phyloP scores from a whole-genome alignment of 2,329 filamentous ascomycete species.

The Ophiocordyceps camponoti-saundersi region DNA sequence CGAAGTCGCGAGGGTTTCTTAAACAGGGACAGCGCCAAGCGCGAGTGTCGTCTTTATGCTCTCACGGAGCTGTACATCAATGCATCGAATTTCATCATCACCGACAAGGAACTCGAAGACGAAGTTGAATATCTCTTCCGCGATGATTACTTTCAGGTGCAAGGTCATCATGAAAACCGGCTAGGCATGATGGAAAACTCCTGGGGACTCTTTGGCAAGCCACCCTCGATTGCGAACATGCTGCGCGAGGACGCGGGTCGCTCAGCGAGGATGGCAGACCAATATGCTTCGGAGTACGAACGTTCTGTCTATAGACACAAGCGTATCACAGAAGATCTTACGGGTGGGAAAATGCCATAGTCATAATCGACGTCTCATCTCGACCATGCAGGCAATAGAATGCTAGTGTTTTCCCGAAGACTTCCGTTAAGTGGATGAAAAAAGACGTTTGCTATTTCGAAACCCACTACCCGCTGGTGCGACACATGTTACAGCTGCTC shows the following conservation, averaged over 20 bases:
- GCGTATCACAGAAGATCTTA: slow-evolving; percentile 39
- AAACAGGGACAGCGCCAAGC: slow-evolving; percentile 25
- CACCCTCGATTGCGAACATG: slow-evolving; percentile 27
- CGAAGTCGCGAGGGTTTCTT: slow-evolving; percentile 25
- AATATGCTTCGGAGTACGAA: slow-evolving; percentile 20
- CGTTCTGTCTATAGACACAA: slow-evolving; percentile 35
- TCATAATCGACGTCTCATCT: background rate
- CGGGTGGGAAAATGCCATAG: slow-evolving; percentile 37
- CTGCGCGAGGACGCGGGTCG: slow-evolving; percentile 17
- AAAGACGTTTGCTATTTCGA: too few relatives aligned
- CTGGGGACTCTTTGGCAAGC: slow-evolving; percentile 32
- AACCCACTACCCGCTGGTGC: too few relatives aligned
- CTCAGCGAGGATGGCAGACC: slow-evolving; percentile 18
- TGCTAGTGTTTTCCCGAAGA: too few relatives aligned
- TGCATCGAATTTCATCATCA: slow-evolving; percentile 72
- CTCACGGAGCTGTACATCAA: slow-evolving; percentile 84
- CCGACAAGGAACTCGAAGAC: slow-evolving; percentile 56
- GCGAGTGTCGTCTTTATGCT: slow-evolving; percentile 46
- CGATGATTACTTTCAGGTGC: slow-evolving; percentile 33
- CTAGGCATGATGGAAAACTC: slow-evolving; percentile 26
- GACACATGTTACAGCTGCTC: too few relatives aligned
- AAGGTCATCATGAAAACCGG: slow-evolving; percentile 12
- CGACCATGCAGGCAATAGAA: too few relatives aligned
- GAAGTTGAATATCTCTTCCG: slow-evolving; percentile 65
- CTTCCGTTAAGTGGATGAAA: too few relatives aligned